Conservation (phyloP, 2,329 filamentous ascomycete species). For the Calonectria henricotiae region DNA sequence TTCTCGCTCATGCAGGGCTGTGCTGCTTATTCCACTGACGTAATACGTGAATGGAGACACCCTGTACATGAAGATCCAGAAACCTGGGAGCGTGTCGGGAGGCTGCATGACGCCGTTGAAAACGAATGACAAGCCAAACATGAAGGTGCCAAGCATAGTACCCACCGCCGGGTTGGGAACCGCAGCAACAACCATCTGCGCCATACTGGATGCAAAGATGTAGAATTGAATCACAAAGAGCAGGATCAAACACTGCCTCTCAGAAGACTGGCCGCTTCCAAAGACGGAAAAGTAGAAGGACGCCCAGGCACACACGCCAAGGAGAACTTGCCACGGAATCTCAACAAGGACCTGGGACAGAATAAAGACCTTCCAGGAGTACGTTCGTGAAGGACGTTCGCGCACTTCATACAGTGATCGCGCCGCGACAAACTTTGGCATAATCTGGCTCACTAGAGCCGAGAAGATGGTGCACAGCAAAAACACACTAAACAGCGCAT, state of each 20-base stretch:
- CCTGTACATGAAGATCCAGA: slow-evolving; percentile 41
- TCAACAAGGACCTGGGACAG: slow-evolving; percentile 81
- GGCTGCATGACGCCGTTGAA: slow-evolving; percentile 75
- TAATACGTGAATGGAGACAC: slow-evolving; percentile 46
- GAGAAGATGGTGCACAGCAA: slow-evolving; percentile 84
- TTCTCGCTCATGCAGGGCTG: slow-evolving; percentile 69
- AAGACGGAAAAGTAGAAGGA: slow-evolving; percentile 79
- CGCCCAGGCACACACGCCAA: slow-evolving; percentile 76
- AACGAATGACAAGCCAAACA: slow-evolving; percentile 66
- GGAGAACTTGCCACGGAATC: slow-evolving; percentile 79
- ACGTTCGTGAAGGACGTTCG: slow-evolving; percentile 81
- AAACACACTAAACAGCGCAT: slow-evolving; percentile 83
- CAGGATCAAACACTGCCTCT: slow-evolving; percentile 72
- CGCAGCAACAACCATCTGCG: slow-evolving; percentile 78
- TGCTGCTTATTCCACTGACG: slow-evolving; percentile 76
- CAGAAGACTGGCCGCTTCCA: slow-evolving; percentile 62
- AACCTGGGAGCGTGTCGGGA: slow-evolving; percentile 56
- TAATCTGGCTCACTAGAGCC: slow-evolving; percentile 75
- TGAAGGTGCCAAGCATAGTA: slow-evolving; percentile 18
- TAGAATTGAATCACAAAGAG: slow-evolving; percentile 75
- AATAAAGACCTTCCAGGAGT: slow-evolving; percentile 84
- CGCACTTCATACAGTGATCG: slow-evolving; percentile 85
- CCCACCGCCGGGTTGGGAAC: slow-evolving; percentile 73
- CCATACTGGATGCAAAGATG: slow-evolving; percentile 78
- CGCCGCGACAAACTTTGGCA: slow-evolving; percentile 84